Conservation (phyloP, 1,284 basidiomycete species). For the Kwoniella shivajii region DNA sequence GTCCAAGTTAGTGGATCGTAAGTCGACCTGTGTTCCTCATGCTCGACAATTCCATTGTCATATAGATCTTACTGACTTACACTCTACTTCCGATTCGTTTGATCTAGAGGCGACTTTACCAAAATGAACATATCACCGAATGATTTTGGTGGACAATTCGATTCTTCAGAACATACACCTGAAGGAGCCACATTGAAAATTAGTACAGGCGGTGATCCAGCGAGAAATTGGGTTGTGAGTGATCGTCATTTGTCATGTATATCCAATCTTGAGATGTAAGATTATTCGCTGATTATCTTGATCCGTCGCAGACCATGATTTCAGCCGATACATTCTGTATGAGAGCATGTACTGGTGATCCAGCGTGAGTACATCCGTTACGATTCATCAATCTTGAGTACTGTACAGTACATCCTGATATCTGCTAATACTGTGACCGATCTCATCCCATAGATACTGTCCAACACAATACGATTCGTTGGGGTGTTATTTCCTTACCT, state of each 20-base stretch:
- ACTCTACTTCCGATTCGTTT: neutral
- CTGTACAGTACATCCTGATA: neutral
- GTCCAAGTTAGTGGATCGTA: constrained; percentile 44
- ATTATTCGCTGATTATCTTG: neutral
- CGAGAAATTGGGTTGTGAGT: constrained; percentile 41
- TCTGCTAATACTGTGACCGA: neutral
- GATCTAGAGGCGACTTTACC: constrained; percentile 38
- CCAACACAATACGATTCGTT: constrained; percentile 35
- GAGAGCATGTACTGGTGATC: constrained; percentile 39
- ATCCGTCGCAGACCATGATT: constrained; percentile 34
- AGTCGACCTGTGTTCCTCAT: constrained; percentile 7
- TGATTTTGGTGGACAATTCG: constrained; percentile 43
- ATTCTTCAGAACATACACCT: constrained; percentile 27
- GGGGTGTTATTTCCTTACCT: constrained; percentile 41
- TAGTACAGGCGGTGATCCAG: constrained; percentile 21
- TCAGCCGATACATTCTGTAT: constrained; percentile 39
- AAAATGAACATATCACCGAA: constrained; percentile 40
- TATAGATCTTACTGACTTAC: neutral
- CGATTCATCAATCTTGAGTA: neutral
- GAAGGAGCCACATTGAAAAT: constrained; percentile 27
- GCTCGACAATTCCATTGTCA: neutral
- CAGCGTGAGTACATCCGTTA: constrained; percentile 18
- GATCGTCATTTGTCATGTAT: neutral
- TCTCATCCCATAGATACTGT: constrained; percentile 31
- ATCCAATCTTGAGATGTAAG: too few relatives aligned